phyloP scores from a whole-genome alignment of 2,329 filamentous ascomycete species.

The Colletotrichum coccodes region DNA sequence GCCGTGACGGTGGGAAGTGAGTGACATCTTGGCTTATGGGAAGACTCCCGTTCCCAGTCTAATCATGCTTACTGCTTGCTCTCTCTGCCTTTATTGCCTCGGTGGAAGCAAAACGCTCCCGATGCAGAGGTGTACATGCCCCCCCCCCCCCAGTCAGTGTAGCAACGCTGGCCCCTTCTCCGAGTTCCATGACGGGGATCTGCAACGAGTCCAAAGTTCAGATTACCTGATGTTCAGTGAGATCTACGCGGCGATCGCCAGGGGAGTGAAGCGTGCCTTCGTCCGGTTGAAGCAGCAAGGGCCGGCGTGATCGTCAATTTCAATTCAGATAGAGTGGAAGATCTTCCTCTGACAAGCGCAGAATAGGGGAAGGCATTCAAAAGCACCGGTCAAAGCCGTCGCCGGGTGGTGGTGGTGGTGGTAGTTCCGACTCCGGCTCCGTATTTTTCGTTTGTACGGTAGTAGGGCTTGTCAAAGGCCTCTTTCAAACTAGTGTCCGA shows the following conservation, averaged over 20 bases:
- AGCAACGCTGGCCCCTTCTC: background rate
- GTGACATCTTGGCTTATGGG: background rate
- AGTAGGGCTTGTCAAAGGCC: background rate
- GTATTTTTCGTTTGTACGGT: background rate
- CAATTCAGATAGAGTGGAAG: constrained; percentile 4
- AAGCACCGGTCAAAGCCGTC: background rate
- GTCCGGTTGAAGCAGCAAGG: constrained; percentile 6
- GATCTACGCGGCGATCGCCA: constrained; percentile 27
- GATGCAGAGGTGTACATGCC: background rate
- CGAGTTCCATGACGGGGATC: constrained; percentile 13
- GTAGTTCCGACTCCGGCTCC: background rate
- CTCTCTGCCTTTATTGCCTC: background rate
- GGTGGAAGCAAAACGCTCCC: background rate
- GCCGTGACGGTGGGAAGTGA: background rate
- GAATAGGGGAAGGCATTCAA: background rate
- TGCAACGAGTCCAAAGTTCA: constrained; percentile 21
- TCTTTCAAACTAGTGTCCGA: background rate
- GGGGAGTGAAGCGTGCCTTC: background rate
- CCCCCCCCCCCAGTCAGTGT: background rate
- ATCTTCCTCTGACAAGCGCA: background rate
- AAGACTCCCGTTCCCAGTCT: background rate
- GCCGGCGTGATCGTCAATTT: constrained; percentile 8
- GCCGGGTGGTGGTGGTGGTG: background rate
- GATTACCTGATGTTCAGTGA: constrained; percentile 24
- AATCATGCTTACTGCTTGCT: background rate